Conservation (phyloP, 768 basidiomycete species). For the Podaxis sp. region DNA sequence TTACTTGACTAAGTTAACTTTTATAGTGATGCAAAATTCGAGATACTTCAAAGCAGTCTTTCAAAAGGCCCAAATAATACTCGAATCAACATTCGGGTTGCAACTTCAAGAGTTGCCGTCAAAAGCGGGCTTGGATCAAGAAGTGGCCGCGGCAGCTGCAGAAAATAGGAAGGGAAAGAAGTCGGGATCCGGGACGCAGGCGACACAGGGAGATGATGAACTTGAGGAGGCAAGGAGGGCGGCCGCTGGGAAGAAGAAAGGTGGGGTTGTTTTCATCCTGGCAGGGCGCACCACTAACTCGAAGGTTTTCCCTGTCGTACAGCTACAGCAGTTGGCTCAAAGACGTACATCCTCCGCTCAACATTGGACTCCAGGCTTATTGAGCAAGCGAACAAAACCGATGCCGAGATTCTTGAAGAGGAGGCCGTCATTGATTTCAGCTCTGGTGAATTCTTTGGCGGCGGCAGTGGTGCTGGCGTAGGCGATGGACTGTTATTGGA, state of each 20-base stretch:
- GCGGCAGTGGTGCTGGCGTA: conserved; percentile 37
- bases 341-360: conserved; percentile 84
- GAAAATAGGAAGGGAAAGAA: conserved; percentile 11
- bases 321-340: conserved; percentile 63
- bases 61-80: conserved; percentile 57
- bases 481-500: conserved; percentile 7
- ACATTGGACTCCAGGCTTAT: conserved; percentile 62
- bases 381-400: conserved; percentile 54
- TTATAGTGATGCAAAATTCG: conserved; percentile 36
- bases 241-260: conserved; percentile 67
- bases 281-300: neutral
- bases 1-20: neutral
- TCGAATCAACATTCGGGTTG: conserved; percentile 74
- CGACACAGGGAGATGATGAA: conserved; percentile 36
- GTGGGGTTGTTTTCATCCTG: conserved; percentile 31
- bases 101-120: conserved; percentile 79
- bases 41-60: conserved; percentile 70
- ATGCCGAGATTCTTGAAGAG: conserved; percentile 52
- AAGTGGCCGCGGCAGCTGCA: conserved; percentile 27
- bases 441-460: conserved; percentile 36
- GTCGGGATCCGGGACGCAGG: neutral
- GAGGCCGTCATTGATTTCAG: conserved; percentile 44
- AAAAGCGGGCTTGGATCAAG: conserved; percentile 54
- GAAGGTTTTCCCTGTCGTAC: conserved; percentile 4
- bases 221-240: conserved; percentile 45